These are phyloP conservation scores for Pseudocohnilembus persalinus DNA, from an alignment of 169 alveolate species.

Conservation along the genomic window DNA sequence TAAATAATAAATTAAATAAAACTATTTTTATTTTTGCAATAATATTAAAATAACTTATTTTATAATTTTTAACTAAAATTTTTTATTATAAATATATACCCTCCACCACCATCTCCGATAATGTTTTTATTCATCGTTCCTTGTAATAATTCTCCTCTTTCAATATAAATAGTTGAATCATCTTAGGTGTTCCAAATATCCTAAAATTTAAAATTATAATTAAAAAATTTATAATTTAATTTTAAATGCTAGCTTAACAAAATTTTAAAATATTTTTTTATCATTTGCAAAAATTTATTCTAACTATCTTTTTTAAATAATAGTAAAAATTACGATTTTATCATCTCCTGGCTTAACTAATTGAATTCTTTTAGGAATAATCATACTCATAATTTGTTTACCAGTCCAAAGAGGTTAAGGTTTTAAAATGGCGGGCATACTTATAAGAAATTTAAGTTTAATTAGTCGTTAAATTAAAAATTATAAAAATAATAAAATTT, in stretches of 20 bases:
- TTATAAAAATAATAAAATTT: no score
- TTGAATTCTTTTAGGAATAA: constrained; percentile 87
- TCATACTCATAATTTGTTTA: constrained; percentile 96
- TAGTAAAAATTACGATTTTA: constrained; percentile 54
- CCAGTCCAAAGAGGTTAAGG: constrained; percentile 99
- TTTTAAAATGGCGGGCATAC: constrained; percentile 95
- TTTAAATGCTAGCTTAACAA: no score
- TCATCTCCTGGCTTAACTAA: constrained; percentile 54
- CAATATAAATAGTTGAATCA: constrained; percentile 86
- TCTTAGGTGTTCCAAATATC: neutral
- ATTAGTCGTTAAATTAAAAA: no score
- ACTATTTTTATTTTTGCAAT: neutral
- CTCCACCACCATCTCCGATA: constrained; percentile 98
- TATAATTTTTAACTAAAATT: no score
- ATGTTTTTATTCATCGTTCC: constrained; percentile 97
- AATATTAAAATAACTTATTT: no score
- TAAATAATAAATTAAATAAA: no score
- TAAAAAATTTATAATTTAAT: no score
- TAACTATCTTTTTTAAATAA: constrained; percentile 44
- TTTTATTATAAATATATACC: no score
- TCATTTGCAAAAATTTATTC: no score
- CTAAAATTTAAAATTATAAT: neutral
- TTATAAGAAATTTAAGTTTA: no score
- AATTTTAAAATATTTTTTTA: no score
- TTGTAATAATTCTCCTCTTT: constrained; percentile 95